Percentiles rank a stretch among this genome's conserved stretches.
Conservation (phyloP, 1,139 yeast genomes). For the Blastobotrys buckinghamii region DNA sequence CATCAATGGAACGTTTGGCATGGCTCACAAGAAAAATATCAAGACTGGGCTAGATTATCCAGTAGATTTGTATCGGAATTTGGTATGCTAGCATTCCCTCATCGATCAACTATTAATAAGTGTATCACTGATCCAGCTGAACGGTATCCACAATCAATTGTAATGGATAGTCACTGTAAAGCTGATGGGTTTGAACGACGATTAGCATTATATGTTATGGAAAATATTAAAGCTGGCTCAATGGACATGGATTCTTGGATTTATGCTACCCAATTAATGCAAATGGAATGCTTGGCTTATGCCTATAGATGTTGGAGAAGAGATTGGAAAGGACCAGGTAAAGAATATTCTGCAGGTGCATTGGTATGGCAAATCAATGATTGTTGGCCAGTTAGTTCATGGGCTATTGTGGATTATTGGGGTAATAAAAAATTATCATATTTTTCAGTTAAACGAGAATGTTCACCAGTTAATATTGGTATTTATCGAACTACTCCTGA, state of each 20-base stretch:
- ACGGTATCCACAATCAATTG: conserved; percentile 37
- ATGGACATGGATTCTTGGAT: conserved; percentile 40
- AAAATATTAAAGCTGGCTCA: conserved; percentile 35
- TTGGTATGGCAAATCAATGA: conserved; percentile 49
- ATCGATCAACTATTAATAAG: conserved; percentile 27
- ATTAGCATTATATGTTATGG: conserved; percentile 41
- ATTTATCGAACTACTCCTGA: conserved; percentile 30
- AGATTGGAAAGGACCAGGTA: conserved; percentile 38
- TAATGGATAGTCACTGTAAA: conserved; percentile 37
- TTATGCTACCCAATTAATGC: conserved; percentile 46
- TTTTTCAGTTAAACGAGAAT: conserved; percentile 43
- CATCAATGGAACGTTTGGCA: conserved; percentile 51
- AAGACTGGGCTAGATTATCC: conserved; percentile 38
- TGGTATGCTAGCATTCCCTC: conserved; percentile 43
- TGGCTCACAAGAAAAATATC: conserved; percentile 41
- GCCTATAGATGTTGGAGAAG: conserved; percentile 46
- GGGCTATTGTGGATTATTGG: conserved; percentile 43
- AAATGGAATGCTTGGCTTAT: conserved; percentile 43
- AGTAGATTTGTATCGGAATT: conserved; percentile 44
- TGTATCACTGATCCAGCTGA: conserved; percentile 35
- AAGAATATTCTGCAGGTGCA: conserved; percentile 39
- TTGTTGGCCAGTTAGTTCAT: conserved; percentile 47
- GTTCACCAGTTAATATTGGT: conserved; percentile 36
- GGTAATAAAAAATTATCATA: conserved; percentile 41
- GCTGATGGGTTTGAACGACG: conserved; percentile 44